phyloP scores from a whole-genome alignment of 2,329 filamentous ascomycete genomes.

The Alternaria sp. region DNA sequence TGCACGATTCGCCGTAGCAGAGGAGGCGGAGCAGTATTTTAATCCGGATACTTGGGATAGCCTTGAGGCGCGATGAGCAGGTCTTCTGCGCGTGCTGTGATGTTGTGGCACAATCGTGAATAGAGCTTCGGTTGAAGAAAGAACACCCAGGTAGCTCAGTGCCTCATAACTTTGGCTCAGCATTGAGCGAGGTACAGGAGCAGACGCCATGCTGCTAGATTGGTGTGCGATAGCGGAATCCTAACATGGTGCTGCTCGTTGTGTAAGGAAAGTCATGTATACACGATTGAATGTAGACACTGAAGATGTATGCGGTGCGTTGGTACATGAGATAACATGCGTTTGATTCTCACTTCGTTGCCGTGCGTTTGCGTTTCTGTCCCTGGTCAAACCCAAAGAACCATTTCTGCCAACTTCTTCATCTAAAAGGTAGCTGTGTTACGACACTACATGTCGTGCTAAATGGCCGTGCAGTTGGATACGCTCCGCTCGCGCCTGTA shows the following conservation, averaged over 20 bases:
- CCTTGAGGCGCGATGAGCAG: constrained; percentile 6
- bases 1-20: constrained; percentile 23
- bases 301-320: background rate
- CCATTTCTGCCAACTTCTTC: background rate
- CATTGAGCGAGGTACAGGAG: background rate
- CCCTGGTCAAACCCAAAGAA: background rate
- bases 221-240: background rate
- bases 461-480: background rate
- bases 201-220: background rate
- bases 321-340: background rate
- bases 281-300: background rate
- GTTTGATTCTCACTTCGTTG: background rate
- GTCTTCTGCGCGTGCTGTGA: constrained; percentile 7
- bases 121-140: background rate
- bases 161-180: background rate
- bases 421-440: constrained; percentile 2
- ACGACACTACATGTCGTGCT: background rate
- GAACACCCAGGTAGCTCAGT: background rate
- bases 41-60: constrained; percentile 9
- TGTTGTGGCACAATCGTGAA: constrained; percentile 12
- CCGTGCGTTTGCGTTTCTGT: background rate
- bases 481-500: constrained; percentile 3
- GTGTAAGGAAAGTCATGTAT: background rate
- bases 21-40: background rate
- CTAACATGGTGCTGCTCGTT: background rate